Conservation (phyloP, 2,329 filamentous ascomycete species). For the Diaporthe citriasiana region DNA sequence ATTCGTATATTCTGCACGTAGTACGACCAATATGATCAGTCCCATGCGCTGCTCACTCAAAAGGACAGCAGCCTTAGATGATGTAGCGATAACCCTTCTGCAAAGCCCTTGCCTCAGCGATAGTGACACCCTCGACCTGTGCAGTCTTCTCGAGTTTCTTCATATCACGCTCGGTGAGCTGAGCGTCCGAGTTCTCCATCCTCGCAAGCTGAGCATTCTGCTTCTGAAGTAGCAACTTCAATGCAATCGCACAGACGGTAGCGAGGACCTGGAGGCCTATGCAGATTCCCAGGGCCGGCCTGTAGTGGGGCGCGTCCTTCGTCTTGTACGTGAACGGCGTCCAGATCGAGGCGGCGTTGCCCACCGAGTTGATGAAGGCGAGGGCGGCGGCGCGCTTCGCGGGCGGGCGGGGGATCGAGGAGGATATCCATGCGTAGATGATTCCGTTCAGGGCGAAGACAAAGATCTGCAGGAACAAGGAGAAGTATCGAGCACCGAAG, state of each 20-base stretch:
- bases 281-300: constrained; percentile 56
- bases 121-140: constrained; percentile 63
- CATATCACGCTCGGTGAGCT: constrained; percentile 62
- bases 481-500: constrained; percentile 69
- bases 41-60: not conserved
- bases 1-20: not conserved
- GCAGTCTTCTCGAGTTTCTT: constrained; percentile 63
- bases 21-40: not conserved
- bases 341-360: constrained; percentile 67
- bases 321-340: constrained; percentile 62
- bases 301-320: constrained; percentile 55
- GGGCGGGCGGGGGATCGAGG: constrained; percentile 64
- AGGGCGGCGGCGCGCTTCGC: constrained; percentile 68
- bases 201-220: constrained; percentile 63
- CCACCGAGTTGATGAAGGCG: constrained; percentile 68
- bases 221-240: constrained; percentile 53
- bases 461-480: constrained; percentile 68
- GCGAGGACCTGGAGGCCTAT: constrained; percentile 54
- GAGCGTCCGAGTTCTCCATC: constrained; percentile 62
- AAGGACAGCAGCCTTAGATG: constrained; percentile 50
- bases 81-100: constrained; percentile 70
- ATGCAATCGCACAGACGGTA: constrained; percentile 54
- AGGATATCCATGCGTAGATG: constrained; percentile 59
- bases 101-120: constrained; percentile 62
- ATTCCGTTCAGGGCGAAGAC: constrained; percentile 69